phyloP scores from a whole-genome alignment of 345 rosid genomes.

The Salix dunnii region DNA sequence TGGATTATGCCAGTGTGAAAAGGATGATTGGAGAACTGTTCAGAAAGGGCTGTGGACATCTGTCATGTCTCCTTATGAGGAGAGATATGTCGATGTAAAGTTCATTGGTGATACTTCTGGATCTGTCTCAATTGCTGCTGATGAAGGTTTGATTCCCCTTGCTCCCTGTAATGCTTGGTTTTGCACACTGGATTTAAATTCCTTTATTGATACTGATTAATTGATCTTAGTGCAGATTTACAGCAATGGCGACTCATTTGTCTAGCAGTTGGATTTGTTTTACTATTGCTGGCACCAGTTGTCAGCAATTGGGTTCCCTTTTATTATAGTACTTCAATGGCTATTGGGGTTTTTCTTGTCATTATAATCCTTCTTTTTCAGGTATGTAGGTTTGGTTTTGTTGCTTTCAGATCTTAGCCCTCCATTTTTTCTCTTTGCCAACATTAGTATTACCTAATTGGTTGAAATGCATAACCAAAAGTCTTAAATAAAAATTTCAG shows the following conservation, averaged over 20 bases:
- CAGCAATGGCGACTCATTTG: conserved; percentile 76
- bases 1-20: conserved; percentile 62
- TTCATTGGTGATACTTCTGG: conserved; percentile 45
- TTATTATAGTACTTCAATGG: conserved; percentile 91
- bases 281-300: conserved; percentile 67
- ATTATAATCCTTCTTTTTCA: conserved; percentile 73
- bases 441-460: background rate
- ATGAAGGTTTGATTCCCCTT: conserved; percentile 48
- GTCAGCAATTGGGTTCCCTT: conserved; percentile 93
- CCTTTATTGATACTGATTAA: background rate
- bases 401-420: background rate
- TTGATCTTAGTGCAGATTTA: conserved; percentile 49
- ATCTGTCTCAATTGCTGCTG: conserved; percentile 42
- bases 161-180: background rate
- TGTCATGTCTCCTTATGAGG: conserved; percentile 73
- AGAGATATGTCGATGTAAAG: conserved; percentile 70
- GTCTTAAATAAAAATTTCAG: background rate
- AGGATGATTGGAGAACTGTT: conserved; percentile 64
- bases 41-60: conserved; percentile 65
- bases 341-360: conserved; percentile 81
- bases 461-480: background rate
- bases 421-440: background rate
- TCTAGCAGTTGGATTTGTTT: conserved; percentile 56
- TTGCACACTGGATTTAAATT: background rate
- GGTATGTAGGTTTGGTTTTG: conserved; percentile 38